These are phyloP conservation scores for Diaporthe destruens DNA, from an alignment of 2,329 filamentous ascomycete genomes.

Conservation along the genomic window DNA sequence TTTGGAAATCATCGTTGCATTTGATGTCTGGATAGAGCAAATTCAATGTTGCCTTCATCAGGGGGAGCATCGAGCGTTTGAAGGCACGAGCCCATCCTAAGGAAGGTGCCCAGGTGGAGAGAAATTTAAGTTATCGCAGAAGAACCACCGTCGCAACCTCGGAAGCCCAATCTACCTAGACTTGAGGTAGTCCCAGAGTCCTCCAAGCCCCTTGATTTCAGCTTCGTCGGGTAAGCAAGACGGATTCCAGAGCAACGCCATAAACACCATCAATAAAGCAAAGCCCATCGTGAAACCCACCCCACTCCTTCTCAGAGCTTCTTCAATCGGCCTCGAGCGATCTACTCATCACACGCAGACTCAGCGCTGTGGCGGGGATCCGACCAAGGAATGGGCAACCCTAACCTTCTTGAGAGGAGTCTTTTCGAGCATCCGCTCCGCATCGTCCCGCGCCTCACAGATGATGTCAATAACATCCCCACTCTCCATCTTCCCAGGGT, in stretches of 20 bases:
- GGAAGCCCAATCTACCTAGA: background rate
- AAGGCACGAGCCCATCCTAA: background rate
- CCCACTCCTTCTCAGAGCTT: background rate
- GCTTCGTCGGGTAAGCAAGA: background rate
- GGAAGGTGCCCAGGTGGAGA: no score
- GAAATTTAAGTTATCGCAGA: background rate
- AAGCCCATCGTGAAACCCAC: no score
- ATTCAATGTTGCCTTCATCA: background rate
- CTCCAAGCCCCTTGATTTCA: background rate
- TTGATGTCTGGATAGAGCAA: background rate
- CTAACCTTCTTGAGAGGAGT: background rate
- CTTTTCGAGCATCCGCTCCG: slow-evolving; percentile 17
- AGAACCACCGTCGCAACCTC: background rate
- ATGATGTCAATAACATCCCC: slow-evolving; percentile 17
- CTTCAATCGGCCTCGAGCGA: background rate
- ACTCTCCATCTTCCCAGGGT: background rate
- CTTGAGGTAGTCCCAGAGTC: no score
- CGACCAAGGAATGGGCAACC: background rate
- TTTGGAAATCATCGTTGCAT: background rate
- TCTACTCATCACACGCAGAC: background rate
- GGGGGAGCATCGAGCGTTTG: background rate
- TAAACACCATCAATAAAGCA: background rate
- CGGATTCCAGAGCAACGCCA: background rate
- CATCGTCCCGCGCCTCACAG: slow-evolving; percentile 34
- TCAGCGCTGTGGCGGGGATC: background rate